These are phyloP conservation scores for Fusarium stilboides DNA, from an alignment of 2,329 filamentous ascomycete species.

Conservation along the genomic window DNA sequence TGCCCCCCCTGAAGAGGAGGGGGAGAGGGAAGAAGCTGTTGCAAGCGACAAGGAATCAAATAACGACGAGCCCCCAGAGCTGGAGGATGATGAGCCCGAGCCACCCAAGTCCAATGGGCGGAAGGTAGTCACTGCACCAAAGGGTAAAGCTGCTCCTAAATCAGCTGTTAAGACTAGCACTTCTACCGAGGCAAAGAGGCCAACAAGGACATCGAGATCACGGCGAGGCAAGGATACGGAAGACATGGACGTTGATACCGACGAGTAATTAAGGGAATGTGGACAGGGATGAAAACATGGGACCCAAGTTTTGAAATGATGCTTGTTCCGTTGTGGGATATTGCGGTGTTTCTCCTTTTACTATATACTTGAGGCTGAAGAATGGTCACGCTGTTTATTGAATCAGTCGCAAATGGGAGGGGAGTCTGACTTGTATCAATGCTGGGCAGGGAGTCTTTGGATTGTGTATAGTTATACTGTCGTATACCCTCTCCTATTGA, in stretches of 20 bases:
- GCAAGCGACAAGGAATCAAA: constrained; percentile 30
- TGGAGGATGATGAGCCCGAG: constrained; percentile 40
- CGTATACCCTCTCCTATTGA: constrained; percentile 47
- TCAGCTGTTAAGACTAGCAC: constrained; percentile 48
- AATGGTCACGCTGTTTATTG: constrained; percentile 20
- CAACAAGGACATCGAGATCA: constrained; percentile 47
- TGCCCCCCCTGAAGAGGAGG: constrained; percentile 35
- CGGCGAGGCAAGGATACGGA: constrained; percentile 51
- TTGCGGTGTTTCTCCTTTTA: constrained; percentile 26
- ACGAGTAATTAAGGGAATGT: constrained; percentile 43
- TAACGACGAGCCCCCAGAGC: constrained; percentile 34
- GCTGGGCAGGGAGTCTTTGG: constrained; percentile 46
- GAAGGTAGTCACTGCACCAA: constrained; percentile 39
- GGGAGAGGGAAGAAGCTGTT: constrained; percentile 30
- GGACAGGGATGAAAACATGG: constrained; percentile 26
- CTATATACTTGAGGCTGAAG: constrained; percentile 36
- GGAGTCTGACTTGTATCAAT: constrained; percentile 31
- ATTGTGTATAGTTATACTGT: constrained; percentile 39
- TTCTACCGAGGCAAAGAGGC: constrained; percentile 39
- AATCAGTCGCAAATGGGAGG: constrained; percentile 22
- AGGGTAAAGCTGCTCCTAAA: constrained; percentile 44
- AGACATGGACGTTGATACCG: constrained; percentile 57
- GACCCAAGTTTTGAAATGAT: constrained; percentile 30
- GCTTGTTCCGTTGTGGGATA: constrained; percentile 25
- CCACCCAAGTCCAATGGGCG: constrained; percentile 48